Evolutionary conservation across 192 early-diverging fungal genomes (phyloP).

Genomic region (Allomyces macrogynus): DNA sequence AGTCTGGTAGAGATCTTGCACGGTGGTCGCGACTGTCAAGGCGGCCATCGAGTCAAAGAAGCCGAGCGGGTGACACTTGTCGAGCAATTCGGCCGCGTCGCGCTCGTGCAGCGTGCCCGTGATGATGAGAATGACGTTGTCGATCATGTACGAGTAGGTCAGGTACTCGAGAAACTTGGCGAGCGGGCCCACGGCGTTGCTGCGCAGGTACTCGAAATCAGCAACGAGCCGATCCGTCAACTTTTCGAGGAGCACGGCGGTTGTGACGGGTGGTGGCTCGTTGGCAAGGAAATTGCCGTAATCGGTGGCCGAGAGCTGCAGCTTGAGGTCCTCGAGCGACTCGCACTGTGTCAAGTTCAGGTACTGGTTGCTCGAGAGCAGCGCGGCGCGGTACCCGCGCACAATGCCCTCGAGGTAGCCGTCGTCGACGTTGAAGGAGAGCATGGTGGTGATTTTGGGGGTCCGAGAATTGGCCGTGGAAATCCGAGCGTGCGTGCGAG

Average conservation of each 20-base stretch:
- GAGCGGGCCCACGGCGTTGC: conserved; percentile 62
- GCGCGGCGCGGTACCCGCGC: conserved; percentile 76
- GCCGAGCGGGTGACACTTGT: conserved; percentile 93
- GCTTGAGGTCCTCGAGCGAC: conserved; percentile 87
- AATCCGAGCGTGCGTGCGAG: no score
- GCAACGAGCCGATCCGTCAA: conserved; percentile 70
- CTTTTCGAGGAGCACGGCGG: conserved; percentile 75
- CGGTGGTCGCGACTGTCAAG: conserved; percentile 90
- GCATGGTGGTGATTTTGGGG: background rate
- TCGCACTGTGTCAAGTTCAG: conserved; percentile 94
- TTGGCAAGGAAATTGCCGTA: conserved; percentile 87
- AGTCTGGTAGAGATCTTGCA: conserved; percentile 83
- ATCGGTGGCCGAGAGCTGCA: conserved; percentile 87
- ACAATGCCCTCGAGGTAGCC: conserved; percentile 90
- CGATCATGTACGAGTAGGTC: conserved; percentile 97
- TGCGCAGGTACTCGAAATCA: conserved; percentile 82
- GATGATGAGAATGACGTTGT: conserved; percentile 94
- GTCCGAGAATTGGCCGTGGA: no score
- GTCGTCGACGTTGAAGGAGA: conserved; percentile 66
- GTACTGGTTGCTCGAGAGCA: conserved; percentile 64
- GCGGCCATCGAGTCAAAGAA: conserved; percentile 97
- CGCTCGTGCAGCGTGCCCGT: conserved; percentile 95
- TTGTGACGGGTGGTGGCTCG: conserved; percentile 85
- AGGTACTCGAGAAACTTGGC: conserved; percentile 89
- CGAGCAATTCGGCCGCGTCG: conserved; percentile 90